These are phyloP conservation scores for Trypanosoma mega DNA, from an alignment of 208 protist genomes.

Conservation along the genomic window DNA sequence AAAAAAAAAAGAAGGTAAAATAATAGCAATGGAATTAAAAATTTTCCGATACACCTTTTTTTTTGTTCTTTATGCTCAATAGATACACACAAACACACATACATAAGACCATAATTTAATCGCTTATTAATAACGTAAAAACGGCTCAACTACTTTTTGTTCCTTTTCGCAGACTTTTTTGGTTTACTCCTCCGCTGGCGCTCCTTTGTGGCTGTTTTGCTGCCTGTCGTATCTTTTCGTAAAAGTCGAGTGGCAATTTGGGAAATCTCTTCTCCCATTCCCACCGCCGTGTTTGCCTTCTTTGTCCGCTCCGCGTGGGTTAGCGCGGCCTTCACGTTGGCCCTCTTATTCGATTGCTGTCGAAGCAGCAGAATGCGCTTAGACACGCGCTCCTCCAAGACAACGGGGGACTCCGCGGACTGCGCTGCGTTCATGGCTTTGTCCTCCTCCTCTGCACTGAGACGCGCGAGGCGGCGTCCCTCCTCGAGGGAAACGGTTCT, in stretches of 20 bases:
- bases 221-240: conserved; percentile 27
- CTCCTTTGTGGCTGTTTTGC: conserved; percentile 24
- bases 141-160: not conserved
- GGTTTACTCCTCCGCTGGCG: conserved; percentile 37
- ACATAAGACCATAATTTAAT: conserved; percentile 13
- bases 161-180: conserved; percentile 31
- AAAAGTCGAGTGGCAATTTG: conserved; percentile 42
- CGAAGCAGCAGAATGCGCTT: conserved; percentile 68
- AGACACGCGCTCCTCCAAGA: conserved; percentile 70
- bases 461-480: conserved; percentile 60
- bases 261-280: conserved; percentile 37
- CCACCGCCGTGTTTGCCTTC: conserved; percentile 18
- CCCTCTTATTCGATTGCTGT: conserved; percentile 58
- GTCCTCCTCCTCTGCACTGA: conserved; percentile 60
- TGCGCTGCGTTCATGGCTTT: conserved; percentile 21
- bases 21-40: too few species aligned
- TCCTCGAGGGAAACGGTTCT: conserved; percentile 77
- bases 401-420: conserved; percentile 36
- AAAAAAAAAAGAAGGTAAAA: not conserved
- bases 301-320: conserved; percentile 50
- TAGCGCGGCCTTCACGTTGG: conserved; percentile 69
- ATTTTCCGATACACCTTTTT: too few species aligned
- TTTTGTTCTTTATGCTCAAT: too few species aligned
- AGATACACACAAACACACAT: not conserved
- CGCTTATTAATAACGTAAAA: not conserved